Evolutionary conservation across 129 eudicot genomes (phyloP), one percentile per base, ranked within the genome.

Genomic region (Lactuca sativa): DNA sequence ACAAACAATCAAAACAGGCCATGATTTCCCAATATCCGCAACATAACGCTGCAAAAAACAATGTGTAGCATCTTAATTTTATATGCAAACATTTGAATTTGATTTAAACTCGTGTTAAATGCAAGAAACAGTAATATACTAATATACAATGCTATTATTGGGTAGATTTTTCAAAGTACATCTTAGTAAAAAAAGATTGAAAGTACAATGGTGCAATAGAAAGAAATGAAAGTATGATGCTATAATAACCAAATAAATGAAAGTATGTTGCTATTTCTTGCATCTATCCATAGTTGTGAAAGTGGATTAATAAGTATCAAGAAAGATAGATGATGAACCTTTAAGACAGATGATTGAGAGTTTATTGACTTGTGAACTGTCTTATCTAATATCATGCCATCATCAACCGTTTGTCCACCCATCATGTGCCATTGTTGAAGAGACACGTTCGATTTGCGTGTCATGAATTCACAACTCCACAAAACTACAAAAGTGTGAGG

Each of bases 1-100:
- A 70, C 99, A 93, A 74, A 93, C 99, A 60, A 93, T 78, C 85
- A 93, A 67, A 11, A 93, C 96, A 5, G 95, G 97, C 99, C 99
- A 93, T 12, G 99, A 73, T 73, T 85, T 93, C 64, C 95, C 97
- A 67, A 93, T 81, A 75, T 93, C 99, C 53, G 99, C 95, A 71
- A 85, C 87, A 78, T 93, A 93, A 71, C 98, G 92, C 98, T 93
- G 81, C 79, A 79, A 11, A 77, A 63, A 67, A 36, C 21, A 59
- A 43, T 21, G 0, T 21, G 44, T 44, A 53, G 15, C 7, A 31
- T 67, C 52, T 15, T 61, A 68, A 16, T 15, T 65, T 71, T 10
- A n/a, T 6, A 36, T 36, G 2, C 30, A 25, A 25, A 25, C 30
- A 25, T 25, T 25, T 25, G 30, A 25, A 25, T 25, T 25, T 25